Evolutionary conservation across 1,284 basidiomycete species (phyloP).

Genomic region (Sphaerobolus stellatus): DNA sequence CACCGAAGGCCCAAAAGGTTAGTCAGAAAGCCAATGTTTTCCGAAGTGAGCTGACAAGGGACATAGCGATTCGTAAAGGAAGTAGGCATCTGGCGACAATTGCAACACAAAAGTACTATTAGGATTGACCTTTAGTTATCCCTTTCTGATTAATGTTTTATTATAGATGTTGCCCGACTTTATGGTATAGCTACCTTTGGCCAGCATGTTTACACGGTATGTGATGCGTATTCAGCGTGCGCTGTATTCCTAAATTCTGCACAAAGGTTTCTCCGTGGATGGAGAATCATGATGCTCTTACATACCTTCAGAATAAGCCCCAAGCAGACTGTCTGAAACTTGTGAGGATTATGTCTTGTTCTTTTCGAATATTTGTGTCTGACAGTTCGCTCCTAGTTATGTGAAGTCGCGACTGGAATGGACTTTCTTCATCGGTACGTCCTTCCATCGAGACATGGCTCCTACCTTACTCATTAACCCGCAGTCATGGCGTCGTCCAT

Average conservation of each 20-base stretch:
- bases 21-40: too few relatives aligned
- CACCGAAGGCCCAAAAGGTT: constrained; percentile 34
- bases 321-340: constrained; percentile 36
- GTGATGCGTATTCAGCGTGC: constrained; percentile 12
- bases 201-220: constrained; percentile 37
- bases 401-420: constrained; percentile 28
- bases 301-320: constrained; percentile 34
- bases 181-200: constrained; percentile 40
- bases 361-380: not conserved
- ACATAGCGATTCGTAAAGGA: constrained; percentile 40
- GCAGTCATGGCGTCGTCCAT: constrained; percentile 38
- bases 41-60: too few relatives aligned
- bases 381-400: not conserved
- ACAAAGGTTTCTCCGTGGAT: constrained; percentile 49
- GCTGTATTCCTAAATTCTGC: constrained; percentile 1
- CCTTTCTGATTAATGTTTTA: not conserved
- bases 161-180: constrained; percentile 37
- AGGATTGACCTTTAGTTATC: not conserved
- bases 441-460: not conserved
- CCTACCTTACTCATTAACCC: not conserved
- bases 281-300: constrained; percentile 38
- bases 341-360: constrained; percentile 22
- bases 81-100: constrained; percentile 42
- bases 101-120: constrained; percentile 31
- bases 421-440: constrained; percentile 40